Base-by-base conservation (phyloP, 139 green algal species). In the Volvox reticuliferus region DNA sequence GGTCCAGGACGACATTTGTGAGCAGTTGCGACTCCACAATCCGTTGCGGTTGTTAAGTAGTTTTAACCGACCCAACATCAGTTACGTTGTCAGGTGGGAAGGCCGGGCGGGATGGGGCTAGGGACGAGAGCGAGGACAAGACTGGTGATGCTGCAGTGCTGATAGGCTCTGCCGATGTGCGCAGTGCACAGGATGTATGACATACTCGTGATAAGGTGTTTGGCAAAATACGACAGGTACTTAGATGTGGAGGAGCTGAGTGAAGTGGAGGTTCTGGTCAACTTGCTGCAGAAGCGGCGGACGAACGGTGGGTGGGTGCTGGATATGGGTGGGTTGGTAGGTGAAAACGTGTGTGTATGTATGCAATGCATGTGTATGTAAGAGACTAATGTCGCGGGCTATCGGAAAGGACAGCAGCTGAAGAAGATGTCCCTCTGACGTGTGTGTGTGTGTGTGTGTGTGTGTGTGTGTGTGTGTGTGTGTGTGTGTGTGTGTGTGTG, bases 61-160 rank as follows among this genome's bases (percentile, higher is more conserved):
- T 77, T 97, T 97, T 88, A 94, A 97, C 91, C 88, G 95, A 0
- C 94, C 92, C 77, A 97, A 97, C 93, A 97, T 97, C 77, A 80
- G 76, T 30, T 97, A 95, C 91, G 80, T 71, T 0, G 91, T 96
- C n/a, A 68, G 78, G 36, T 90, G 73, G 86, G 26, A 1, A 18
- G 28, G 44, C 2, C 13, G 55, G 50, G 36, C 36, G 62, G 62
- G 62, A 17, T 19, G 62, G 62, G 62, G 62, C 62, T 24, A 19
- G 62, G 62, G 17, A 69, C 17, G 62, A 69, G 62, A 69, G 62
- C 19, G n/a, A n/a, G n/a, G n/a, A n/a, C n/a, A n/a, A n/a, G n/a
- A n/a, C n/a, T n/a, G n/a, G n/a, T n/a, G n/a, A n/a, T n/a, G n/a
- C n/a, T n/a, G n/a, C n/a, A n/a, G n/a, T 55, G 44, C 44, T 55